These are phyloP conservation scores for Misopates orontium DNA, from an alignment of 257 asterid species.

Conservation along the genomic window DNA sequence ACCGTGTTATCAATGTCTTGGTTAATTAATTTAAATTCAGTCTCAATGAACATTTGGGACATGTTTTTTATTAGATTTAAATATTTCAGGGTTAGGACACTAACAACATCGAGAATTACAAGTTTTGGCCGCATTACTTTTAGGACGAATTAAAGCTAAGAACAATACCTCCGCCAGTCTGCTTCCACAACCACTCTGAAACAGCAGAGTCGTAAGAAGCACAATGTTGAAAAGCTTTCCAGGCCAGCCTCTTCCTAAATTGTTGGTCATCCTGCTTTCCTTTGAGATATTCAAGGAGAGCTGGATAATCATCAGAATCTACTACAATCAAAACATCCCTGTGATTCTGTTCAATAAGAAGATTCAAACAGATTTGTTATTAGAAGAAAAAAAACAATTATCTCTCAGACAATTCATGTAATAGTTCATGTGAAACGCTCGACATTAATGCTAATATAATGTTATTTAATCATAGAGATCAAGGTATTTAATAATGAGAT, in stretches of 20 bases:
- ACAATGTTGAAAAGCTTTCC: constrained; percentile 96
- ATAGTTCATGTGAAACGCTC: too few species aligned
- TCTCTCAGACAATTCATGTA: too few species aligned
- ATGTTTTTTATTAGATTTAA: neutral
- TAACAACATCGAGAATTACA: neutral
- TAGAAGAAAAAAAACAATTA: neutral
- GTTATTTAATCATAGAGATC: too few species aligned
- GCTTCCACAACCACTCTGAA: constrained; percentile 98
- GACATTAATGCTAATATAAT: too few species aligned
- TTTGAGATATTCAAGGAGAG: constrained; percentile 67
- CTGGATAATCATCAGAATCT: constrained; percentile 82
- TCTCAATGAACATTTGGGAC: constrained; percentile 12
- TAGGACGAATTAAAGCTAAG: constrained; percentile 8
- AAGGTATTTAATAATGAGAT: too few species aligned
- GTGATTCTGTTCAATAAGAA: constrained; percentile 67
- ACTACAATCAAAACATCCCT: constrained; percentile 94
- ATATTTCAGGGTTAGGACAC: neutral
- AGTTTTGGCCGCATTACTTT: constrained; percentile 9
- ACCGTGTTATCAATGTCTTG: neutral
- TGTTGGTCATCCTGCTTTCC: constrained; percentile 59
- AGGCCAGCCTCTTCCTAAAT: constrained; percentile 73
- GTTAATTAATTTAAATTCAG: neutral
- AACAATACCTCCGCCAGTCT: constrained; percentile 68
- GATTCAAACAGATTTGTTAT: constrained; percentile 17
- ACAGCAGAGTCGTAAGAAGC: constrained; percentile 99